Percentiles rank a stretch among this genome's conserved stretches.
Conservation (phyloP, 2,329 filamentous ascomycete genomes). For the Xylariaceae sp. region DNA sequence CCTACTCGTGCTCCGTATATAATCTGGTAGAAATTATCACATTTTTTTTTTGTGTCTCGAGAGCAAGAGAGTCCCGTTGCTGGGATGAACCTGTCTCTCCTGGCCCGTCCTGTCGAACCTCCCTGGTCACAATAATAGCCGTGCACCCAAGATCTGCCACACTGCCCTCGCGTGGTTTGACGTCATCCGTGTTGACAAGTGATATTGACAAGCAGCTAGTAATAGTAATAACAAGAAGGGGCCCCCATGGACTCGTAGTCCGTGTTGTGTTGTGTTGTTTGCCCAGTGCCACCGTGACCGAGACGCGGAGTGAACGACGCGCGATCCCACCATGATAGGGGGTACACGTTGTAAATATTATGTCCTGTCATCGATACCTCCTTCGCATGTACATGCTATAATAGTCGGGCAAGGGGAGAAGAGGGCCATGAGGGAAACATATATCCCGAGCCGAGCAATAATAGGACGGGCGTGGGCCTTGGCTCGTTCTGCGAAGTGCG, state of each 20-base stretch:
- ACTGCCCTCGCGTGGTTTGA: background rate
- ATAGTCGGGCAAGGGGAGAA: background rate
- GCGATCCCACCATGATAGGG: slow-evolving; percentile 4
- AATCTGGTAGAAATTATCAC: too few species aligned
- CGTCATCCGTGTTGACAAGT: background rate
- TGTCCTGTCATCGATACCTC: background rate
- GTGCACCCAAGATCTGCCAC: slow-evolving; percentile 8
- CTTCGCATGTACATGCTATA: background rate
- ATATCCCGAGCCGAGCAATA: slow-evolving; percentile 9
- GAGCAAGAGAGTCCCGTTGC: too few species aligned
- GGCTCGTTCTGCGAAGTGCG: background rate
- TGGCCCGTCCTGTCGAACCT: background rate
- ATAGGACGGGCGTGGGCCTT: background rate
- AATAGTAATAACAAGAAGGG: slow-evolving; percentile 4
- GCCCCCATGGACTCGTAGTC: too few species aligned
- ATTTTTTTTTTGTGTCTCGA: too few species aligned
- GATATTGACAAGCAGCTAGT: slow-evolving; percentile 2
- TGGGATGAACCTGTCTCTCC: background rate
- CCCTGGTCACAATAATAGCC: background rate
- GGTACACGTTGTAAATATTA: background rate
- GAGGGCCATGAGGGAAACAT: background rate
- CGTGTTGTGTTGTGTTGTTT: background rate
- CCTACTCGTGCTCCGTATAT: too few species aligned
- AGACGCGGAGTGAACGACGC: background rate
- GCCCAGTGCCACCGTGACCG: background rate